phyloP scores from a whole-genome alignment of 179 eudicot genomes.

The Drosera spatulata region DNA sequence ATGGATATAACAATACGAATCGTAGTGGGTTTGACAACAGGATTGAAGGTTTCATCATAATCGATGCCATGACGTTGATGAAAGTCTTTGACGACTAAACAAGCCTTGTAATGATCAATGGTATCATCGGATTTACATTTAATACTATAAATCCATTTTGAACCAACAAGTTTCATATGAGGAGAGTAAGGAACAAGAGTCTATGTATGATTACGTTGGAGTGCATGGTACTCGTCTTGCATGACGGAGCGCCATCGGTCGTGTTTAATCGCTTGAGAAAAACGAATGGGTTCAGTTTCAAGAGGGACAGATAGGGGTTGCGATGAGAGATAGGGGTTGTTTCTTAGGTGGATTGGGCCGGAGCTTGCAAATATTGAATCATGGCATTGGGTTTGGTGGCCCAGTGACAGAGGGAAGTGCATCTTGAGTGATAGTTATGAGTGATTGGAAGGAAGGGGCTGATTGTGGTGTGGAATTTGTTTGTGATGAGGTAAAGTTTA shows the following conservation, averaged over 20 bases:
- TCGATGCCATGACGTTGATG: no score
- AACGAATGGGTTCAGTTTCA: background rate
- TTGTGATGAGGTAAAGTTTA: no score
- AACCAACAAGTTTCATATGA: background rate
- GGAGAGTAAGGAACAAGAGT: background rate
- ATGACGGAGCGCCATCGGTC: slow-evolving; percentile 2
- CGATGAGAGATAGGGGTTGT: no score
- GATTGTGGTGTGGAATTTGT: no score
- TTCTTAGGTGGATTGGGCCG: background rate
- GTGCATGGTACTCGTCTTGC: slow-evolving; percentile 1
- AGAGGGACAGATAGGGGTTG: background rate
- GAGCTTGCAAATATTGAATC: background rate
- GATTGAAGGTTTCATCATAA: no score
- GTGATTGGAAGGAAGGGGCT: background rate
- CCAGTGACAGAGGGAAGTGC: background rate
- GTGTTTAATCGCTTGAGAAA: no score
- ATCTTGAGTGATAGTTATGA: background rate
- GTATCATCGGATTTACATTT: slow-evolving; percentile 2
- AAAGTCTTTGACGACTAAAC: background rate
- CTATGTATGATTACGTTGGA: slow-evolving; percentile 5
- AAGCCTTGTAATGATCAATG: background rate
- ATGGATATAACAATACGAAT: background rate
- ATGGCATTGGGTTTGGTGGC: no score
- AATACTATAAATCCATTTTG: slow-evolving; percentile 2
- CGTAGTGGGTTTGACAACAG: no score